Conservation (phyloP, 2,329 filamentous ascomycete species). For the Trichoderma koningiopsis region DNA sequence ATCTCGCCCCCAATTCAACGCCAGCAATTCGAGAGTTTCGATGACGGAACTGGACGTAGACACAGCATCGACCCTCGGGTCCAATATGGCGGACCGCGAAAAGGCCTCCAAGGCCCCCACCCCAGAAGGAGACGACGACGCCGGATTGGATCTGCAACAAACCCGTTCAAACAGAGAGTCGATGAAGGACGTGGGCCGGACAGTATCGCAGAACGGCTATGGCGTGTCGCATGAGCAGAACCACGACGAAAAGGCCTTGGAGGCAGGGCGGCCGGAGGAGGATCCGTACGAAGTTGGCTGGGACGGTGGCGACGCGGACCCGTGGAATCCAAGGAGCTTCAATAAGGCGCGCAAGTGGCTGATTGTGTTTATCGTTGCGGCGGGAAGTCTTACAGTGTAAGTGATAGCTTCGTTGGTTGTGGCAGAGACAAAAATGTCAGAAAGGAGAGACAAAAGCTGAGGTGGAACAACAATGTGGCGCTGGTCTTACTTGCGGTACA, state of each 20-base stretch:
- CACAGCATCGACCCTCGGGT: slow-evolving; percentile 14
- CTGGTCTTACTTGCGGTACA: not conserved
- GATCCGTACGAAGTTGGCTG: slow-evolving; percentile 64
- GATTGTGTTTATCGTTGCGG: slow-evolving; percentile 72
- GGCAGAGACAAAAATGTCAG: not conserved
- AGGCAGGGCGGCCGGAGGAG: slow-evolving; percentile 33
- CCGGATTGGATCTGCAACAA: not conserved
- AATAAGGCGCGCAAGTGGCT: slow-evolving; percentile 70
- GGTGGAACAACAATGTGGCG: slow-evolving; percentile 9
- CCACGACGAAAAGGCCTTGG: slow-evolving; percentile 6
- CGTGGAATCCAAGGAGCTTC: slow-evolving; percentile 73
- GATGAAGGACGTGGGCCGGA: slow-evolving; percentile 3
- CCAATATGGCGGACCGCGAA: slow-evolving; percentile 10
- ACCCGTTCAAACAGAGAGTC: slow-evolving; percentile 7
- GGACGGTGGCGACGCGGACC: slow-evolving; percentile 62
- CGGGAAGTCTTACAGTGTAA: slow-evolving; percentile 80
- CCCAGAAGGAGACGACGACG: not conserved
- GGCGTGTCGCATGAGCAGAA: slow-evolving; percentile 41
- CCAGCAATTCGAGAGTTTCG: too few relatives aligned
- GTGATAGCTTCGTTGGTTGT: slow-evolving; percentile 40
- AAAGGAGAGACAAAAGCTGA: not conserved
- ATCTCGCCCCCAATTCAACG: not conserved
- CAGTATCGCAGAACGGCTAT: slow-evolving; percentile 49
- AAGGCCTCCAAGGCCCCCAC: not conserved
- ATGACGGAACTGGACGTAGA: slow-evolving; percentile 13